Percentiles rank a stretch among this genome's conserved stretches.
Evolutionary conservation across 345 rosid species (phyloP).

Genomic region (Durio zibethinus): DNA sequence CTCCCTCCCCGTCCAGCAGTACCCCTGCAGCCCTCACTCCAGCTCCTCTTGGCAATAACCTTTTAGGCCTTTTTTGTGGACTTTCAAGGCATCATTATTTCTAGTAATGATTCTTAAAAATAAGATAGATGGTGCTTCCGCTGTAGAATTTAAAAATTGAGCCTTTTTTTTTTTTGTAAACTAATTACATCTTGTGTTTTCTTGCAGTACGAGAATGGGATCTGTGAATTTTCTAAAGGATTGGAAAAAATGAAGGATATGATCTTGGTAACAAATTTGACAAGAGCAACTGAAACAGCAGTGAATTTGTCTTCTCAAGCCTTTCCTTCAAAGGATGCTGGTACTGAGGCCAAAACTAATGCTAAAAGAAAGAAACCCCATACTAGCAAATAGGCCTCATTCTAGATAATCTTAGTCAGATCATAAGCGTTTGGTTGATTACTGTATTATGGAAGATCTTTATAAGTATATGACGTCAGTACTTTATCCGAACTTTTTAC

Average conservation of each 20-base stretch:
- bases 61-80: too few relatives aligned
- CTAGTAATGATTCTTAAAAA: not conserved
- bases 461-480: not conserved
- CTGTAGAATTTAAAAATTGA: not conserved
- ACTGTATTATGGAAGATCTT: not conserved
- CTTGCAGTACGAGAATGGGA: constrained; percentile 32
- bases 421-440: not conserved
- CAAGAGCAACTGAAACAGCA: constrained; percentile 22
- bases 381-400: not conserved
- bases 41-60: too few relatives aligned
- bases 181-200: not conserved
- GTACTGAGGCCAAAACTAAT: not conserved
- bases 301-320: constrained; percentile 11
- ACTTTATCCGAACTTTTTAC: not conserved
- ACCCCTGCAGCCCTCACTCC: too few relatives aligned
- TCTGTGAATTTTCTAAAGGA: constrained; percentile 9
- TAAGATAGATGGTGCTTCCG: not conserved
- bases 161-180: not conserved
- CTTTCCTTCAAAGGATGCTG: constrained; percentile 1
- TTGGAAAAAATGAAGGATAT: constrained; percentile 35
- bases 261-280: constrained; percentile 17
- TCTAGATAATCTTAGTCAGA: not conserved
- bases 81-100: not conserved
- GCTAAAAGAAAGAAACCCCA: constrained; percentile 7
- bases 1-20: too few relatives aligned